Evolutionary conservation across 352 stramenopile species (phyloP).

Genomic region (Stephanocyclus meneghinianus): DNA sequence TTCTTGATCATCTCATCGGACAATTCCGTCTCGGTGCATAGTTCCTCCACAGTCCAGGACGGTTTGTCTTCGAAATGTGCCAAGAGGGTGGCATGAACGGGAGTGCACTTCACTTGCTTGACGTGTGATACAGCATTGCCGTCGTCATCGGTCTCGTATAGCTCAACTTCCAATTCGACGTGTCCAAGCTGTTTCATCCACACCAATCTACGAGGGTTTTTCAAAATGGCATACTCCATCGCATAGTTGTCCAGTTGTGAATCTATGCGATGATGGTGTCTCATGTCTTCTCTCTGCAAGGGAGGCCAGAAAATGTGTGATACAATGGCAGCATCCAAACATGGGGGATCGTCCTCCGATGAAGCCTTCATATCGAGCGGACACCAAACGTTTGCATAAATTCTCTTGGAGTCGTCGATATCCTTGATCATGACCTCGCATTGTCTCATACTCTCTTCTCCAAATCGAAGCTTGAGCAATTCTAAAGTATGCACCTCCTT

Average conservation of each 20-base stretch:
- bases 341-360: constrained; percentile 21
- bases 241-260: constrained; percentile 87
- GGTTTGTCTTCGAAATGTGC: constrained; percentile 91
- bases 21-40: constrained; percentile 73
- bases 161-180: constrained; percentile 89
- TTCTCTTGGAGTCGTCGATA: constrained; percentile 94
- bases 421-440: constrained; percentile 98
- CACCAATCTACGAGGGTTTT: constrained; percentile 90
- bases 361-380: constrained; percentile 58
- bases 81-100: constrained; percentile 92
- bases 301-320: constrained; percentile 97
- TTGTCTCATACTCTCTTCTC: constrained; percentile 90
- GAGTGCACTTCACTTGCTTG: constrained; percentile 89
- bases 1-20: constrained; percentile 72
- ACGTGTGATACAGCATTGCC: constrained; percentile 81
- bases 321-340: constrained; percentile 91
- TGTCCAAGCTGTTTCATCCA: constrained; percentile 93
- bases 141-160: constrained; percentile 85
- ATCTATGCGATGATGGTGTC: constrained; percentile 86
- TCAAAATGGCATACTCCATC: constrained; percentile 89
- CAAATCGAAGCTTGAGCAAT: constrained; percentile 95
- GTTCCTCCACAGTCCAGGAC: constrained; percentile 69
- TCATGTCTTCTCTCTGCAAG: constrained; percentile 90
- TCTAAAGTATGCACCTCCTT: constrained; percentile 93
- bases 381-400: constrained; percentile 88